Base-by-base conservation (phyloP, 805 yeast genomes). In the Lipomyces sp. region DNA sequence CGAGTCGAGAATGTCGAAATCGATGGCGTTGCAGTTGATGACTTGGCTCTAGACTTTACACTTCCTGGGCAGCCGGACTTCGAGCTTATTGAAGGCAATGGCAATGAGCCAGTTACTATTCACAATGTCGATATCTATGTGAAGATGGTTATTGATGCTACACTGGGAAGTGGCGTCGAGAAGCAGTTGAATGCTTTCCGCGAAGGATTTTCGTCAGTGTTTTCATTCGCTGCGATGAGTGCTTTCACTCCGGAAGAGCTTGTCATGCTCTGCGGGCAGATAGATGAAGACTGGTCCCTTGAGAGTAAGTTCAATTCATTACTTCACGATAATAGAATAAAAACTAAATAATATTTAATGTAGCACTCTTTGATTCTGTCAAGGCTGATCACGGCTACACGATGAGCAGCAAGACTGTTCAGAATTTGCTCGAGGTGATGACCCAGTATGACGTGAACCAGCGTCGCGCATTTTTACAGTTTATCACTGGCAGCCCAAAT, bases 371-470 rank as follows among this genome's bases (percentile, higher is more conserved):
- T 4, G 80, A 85, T 1, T 81, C 87, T 0, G 80, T 94, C 15
- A 85, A 85, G 71, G 97, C 98, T 0, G 96, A 93, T 72, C 98
- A 94, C 77, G 99, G 98, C 1, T 94, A 89, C 74, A 84, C 85
- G 2, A 83, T 84, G 73, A 93, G 88, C 45, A 90, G 96, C 2
- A 77, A 77, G 15, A 81, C 88, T 0, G 85, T 94, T 2, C 83
- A 82, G 65, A 81, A 84, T 64, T 78, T 95, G 54, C 76, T 92
- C n/a, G 81, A 81, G 45, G 81, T 90, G 1, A 80, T 95, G 84
- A 75, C 84, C 2, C 79, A 80, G 5, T 88, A 92, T 68, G 74
- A 77, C 37, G 71, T 72, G 1, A 75, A 78, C 0, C 90, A 92
- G 68, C 86, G 89, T 67, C 82, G 98, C 48, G 78, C 82, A 42